phyloP scores from a whole-genome alignment of 2,329 filamentous ascomycete genomes.

The Apiospora koreana region DNA sequence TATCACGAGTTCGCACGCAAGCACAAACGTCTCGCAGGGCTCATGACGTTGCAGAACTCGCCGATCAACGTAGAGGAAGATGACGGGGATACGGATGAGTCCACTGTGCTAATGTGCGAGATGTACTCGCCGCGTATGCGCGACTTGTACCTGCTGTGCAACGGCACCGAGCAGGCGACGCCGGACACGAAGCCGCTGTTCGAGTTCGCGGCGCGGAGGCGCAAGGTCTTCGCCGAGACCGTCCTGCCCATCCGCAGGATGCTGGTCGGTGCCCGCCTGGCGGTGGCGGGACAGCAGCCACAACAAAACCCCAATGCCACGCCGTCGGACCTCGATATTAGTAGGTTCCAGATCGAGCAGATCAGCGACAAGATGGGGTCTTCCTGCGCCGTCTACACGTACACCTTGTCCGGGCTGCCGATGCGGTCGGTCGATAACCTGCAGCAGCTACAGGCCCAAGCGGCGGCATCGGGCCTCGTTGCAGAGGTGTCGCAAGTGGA shows the following conservation, averaged over 20 bases:
- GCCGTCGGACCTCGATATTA: not conserved
- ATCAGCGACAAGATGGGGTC: not conserved
- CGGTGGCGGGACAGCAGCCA: conserved; percentile 19
- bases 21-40: conserved; percentile 26
- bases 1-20: conserved; percentile 34
- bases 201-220: conserved; percentile 26
- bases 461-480: conserved; percentile 19
- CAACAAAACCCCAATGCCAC: not conserved
- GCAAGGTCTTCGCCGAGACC: conserved; percentile 35
- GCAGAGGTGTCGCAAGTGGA: conserved; percentile 21
- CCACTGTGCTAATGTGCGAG: conserved; percentile 33
- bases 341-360: not conserved
- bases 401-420: not conserved
- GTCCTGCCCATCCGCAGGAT: conserved; percentile 30
- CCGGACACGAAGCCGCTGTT: conserved; percentile 26
- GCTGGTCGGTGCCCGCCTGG: conserved; percentile 25
- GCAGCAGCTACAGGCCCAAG: conserved; percentile 30
- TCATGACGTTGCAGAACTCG: conserved; percentile 30
- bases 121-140: conserved; percentile 41
- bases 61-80: conserved; percentile 14
- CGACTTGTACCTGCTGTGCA: conserved; percentile 30
- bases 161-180: conserved; percentile 13
- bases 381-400: not conserved
- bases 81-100: conserved; percentile 9
- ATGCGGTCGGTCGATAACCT: not conserved